A percentile compares a stretch with the other conserved stretches of the same genome.
Evolutionary conservation across 2,329 filamentous ascomycete species (phyloP).

Genomic region (Claviceps sorghi): DNA sequence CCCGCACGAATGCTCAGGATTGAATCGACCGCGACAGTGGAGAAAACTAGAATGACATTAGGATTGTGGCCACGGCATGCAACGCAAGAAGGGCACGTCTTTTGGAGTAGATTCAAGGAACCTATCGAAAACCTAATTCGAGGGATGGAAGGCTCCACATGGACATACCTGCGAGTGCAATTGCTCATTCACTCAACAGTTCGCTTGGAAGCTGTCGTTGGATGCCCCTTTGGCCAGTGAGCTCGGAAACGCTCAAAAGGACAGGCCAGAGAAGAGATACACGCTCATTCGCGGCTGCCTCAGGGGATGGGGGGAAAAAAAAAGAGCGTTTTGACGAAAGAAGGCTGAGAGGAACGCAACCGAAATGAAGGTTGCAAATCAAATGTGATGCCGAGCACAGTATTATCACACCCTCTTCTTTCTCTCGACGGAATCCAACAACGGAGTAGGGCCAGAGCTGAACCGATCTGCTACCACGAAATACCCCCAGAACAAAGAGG

Average conservation of each 20-base stretch:
- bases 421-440: neutral
- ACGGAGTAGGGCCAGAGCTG: slow-evolving; percentile 2
- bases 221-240: neutral
- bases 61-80: slow-evolving; percentile 21
- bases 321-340: neutral
- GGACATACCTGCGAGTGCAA: slow-evolving; percentile 14
- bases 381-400: neutral
- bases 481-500: neutral
- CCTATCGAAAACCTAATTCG: slow-evolving; percentile 7
- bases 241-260: neutral
- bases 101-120: slow-evolving; percentile 1
- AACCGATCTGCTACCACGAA: slow-evolving; percentile 4
- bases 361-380: neutral
- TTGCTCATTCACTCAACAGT: neutral
- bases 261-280: neutral
- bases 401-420: slow-evolving; percentile 1
- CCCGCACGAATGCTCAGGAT: slow-evolving; percentile 35
- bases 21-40: slow-evolving; percentile 29
- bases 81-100: slow-evolving; percentile 15
- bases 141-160: slow-evolving; percentile 2
- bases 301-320: neutral
- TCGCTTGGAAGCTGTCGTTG: neutral
- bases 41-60: slow-evolving; percentile 21
- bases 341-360: neutral
- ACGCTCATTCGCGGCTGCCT: neutral